These are phyloP conservation scores for Hirschioporus abietinus DNA, from an alignment of 768 basidiomycete species.

Conservation along the genomic window DNA sequence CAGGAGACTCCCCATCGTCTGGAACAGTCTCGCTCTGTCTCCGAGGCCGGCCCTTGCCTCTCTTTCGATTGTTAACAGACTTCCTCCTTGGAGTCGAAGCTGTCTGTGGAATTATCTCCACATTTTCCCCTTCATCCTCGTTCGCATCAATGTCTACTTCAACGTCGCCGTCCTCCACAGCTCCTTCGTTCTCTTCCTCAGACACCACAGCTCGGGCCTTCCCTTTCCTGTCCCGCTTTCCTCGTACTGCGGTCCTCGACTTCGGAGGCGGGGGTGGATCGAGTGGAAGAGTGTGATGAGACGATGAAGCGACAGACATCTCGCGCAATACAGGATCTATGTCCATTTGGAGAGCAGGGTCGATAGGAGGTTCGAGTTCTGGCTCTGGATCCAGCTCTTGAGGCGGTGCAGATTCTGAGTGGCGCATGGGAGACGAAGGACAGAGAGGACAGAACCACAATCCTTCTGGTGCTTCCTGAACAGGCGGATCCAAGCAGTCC, in stretches of 20 bases:
- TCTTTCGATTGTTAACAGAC: conserved; percentile 12
- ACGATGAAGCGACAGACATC: conserved; percentile 41
- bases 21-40: not conserved
- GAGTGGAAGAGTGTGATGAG: conserved; percentile 19
- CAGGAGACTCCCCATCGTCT: conserved; percentile 28
- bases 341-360: conserved; percentile 6
- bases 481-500: conserved; percentile 70
- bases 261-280: conserved; percentile 16
- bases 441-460: conserved; percentile 74
- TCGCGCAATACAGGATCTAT: conserved; percentile 20
- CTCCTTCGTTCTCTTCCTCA: conserved; percentile 14
- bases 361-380: conserved; percentile 4
- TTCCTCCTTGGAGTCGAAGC: not conserved
- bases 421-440: conserved; percentile 23
- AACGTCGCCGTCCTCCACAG: conserved; percentile 28
- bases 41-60: conserved; percentile 10
- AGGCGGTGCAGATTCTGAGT: conserved; percentile 15
- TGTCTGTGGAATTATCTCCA: conserved; percentile 9
- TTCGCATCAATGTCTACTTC: conserved; percentile 21
- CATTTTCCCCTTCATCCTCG: conserved; percentile 21
- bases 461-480: conserved; percentile 67
- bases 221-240: conserved; percentile 26
- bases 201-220: conserved; percentile 15
- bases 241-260: conserved; percentile 14
- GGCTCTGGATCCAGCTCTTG: conserved; percentile 14